These are phyloP conservation scores for Micromonas commoda DNA, from an alignment of 139 green algal genomes.

Conservation along the genomic window DNA sequence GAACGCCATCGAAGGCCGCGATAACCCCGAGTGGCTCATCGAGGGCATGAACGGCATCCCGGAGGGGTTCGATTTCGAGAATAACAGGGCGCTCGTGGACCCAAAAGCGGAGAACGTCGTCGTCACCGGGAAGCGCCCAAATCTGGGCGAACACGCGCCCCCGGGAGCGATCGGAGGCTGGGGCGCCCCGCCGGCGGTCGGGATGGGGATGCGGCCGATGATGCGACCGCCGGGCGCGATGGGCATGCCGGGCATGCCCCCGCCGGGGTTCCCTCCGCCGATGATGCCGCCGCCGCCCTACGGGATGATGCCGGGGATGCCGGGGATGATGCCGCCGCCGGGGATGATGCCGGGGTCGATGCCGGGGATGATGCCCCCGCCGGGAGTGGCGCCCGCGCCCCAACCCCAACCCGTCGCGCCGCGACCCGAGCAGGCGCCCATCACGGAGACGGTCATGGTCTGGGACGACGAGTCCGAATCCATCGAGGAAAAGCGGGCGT, in stretches of 20 bases:
- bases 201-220: background rate
- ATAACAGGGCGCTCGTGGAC: background rate
- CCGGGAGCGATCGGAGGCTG: background rate
- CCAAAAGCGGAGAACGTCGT: background rate
- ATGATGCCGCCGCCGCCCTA: background rate
- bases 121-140: background rate
- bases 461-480: background rate
- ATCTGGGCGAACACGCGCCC: background rate
- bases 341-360: background rate
- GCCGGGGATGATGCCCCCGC: background rate
- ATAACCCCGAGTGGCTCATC: background rate
- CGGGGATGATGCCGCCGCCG: constrained; percentile 2
- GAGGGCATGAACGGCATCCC: constrained; percentile 7
- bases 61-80: constrained; percentile 19
- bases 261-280: background rate
- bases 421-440: background rate
- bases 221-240: background rate
- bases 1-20: background rate
- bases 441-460: background rate
- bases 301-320: background rate
- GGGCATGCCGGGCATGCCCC: background rate
- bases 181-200: no score
- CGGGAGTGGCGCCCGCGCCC: background rate
- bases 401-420: background rate
- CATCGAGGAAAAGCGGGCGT: background rate